A percentile compares a stretch with the other conserved stretches of the same genome.
Conservation (phyloP, 1,284 basidiomycete species). For the Volvariella surrecta region DNA sequence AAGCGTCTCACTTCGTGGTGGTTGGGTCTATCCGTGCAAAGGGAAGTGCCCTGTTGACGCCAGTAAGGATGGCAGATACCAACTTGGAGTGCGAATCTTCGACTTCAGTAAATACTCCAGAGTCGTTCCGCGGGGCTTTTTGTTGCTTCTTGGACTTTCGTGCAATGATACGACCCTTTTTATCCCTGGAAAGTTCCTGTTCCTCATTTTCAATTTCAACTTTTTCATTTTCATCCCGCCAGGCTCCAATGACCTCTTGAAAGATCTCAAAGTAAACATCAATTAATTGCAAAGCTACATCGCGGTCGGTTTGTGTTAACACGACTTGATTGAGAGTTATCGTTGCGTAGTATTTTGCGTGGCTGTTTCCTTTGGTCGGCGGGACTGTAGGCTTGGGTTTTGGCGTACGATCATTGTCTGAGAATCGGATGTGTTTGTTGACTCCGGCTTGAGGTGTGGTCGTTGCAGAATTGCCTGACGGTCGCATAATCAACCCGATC, state of each 20-base stretch:
- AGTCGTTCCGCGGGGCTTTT: constrained; percentile 46
- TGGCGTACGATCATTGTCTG: constrained; percentile 19
- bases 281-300: constrained; percentile 79
- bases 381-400: constrained; percentile 21
- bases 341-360: constrained; percentile 84
- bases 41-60: constrained; percentile 92
- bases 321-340: constrained; percentile 95
- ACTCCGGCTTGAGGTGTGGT: constrained; percentile 27
- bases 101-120: constrained; percentile 49
- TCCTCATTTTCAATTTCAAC: constrained; percentile 22
- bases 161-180: constrained; percentile 29
- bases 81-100: constrained; percentile 81
- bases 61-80: constrained; percentile 87
- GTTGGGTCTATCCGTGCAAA: constrained; percentile 73
- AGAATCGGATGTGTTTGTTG: constrained; percentile 35
- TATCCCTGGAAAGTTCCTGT: constrained; percentile 27
- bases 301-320: constrained; percentile 62
- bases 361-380: constrained; percentile 39
- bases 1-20: constrained; percentile 35
- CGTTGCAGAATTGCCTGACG: constrained; percentile 21
- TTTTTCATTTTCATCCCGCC: constrained; percentile 18
- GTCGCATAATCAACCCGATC: constrained; percentile 55
- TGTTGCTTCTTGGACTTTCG: constrained; percentile 34
- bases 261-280: constrained; percentile 97
- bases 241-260: constrained; percentile 71